Evolutionary conservation across 768 basidiomycete genomes (phyloP).

Genomic region (Mycena rosella): DNA sequence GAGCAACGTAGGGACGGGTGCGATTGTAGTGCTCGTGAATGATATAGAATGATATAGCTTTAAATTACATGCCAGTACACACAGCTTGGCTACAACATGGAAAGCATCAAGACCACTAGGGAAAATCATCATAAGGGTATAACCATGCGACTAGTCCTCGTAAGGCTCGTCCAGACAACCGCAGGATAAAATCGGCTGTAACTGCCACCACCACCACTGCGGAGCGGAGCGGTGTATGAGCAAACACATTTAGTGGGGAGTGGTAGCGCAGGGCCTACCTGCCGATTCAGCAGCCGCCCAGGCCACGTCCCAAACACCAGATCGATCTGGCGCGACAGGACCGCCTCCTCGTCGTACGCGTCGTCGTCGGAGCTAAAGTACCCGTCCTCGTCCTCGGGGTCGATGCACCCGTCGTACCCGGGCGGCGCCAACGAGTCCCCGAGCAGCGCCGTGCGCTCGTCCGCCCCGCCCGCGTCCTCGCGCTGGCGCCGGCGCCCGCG

Average conservation of each 20-base stretch:
- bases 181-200: slow-evolving; percentile 75
- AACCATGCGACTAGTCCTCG: slow-evolving; percentile 44
- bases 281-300: slow-evolving; percentile 72
- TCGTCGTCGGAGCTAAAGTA: slow-evolving; percentile 28
- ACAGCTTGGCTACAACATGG: neutral
- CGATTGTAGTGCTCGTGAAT: neutral
- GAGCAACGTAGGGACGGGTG: neutral
- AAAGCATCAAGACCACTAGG: neutral
- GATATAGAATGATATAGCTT: slow-evolving; percentile 12
- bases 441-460: slow-evolving; percentile 58
- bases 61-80: neutral
- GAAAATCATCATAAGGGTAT: neutral
- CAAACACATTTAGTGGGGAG: neutral
- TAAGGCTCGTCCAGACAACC: slow-evolving; percentile 71
- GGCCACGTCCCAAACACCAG: slow-evolving; percentile 77
- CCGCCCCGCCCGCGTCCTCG: slow-evolving; percentile 20
- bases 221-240: slow-evolving; percentile 1
- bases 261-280: slow-evolving; percentile 58
- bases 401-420: slow-evolving; percentile 35
- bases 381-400: neutral
- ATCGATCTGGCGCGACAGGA: slow-evolving; percentile 63
- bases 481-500: slow-evolving; percentile 26
- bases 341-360: slow-evolving; percentile 49
- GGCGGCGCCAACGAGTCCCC: slow-evolving; percentile 35
- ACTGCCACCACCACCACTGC: slow-evolving; percentile 90